A percentile compares a stretch with the other conserved stretches of the same genome.
phyloP scores from a whole-genome alignment of 2,329 filamentous ascomycete genomes.

The Cercospora sojina region DNA sequence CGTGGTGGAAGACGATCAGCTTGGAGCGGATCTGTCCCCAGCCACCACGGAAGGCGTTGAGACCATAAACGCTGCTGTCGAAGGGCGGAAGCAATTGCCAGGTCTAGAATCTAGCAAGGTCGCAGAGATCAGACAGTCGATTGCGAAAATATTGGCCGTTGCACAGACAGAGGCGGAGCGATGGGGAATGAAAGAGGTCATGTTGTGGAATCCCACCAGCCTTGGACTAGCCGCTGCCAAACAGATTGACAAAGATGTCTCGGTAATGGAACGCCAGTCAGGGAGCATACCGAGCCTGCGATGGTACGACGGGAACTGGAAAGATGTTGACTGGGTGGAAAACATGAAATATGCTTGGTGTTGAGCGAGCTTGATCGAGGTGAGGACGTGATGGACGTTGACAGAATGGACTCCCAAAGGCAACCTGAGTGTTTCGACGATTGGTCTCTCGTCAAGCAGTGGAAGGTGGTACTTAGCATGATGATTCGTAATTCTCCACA shows the following conservation, averaged over 20 bases:
- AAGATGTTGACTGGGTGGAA: slow-evolving; percentile 66
- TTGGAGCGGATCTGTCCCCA: slow-evolving; percentile 7
- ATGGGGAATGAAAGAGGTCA: slow-evolving; percentile 69
- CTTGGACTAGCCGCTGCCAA: slow-evolving; percentile 44
- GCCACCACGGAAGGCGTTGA: slow-evolving; percentile 26
- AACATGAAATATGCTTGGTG: slow-evolving; percentile 82
- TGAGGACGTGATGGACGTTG: not conserved
- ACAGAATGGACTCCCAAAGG: not conserved
- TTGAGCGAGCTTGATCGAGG: slow-evolving; percentile 39
- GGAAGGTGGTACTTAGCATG: slow-evolving; percentile 3
- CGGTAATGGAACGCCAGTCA: slow-evolving; percentile 58
- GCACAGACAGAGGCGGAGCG: slow-evolving; percentile 69
- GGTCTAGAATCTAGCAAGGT: slow-evolving; percentile 21
- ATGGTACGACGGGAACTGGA: slow-evolving; percentile 60
- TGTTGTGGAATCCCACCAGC: slow-evolving; percentile 79
- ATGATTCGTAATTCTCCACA: slow-evolving; percentile 5
- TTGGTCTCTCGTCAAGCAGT: not conserved
- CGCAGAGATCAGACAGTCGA: slow-evolving; percentile 45
- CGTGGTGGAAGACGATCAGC: slow-evolving; percentile 60
- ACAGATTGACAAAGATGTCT: slow-evolving; percentile 49
- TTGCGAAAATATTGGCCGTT: slow-evolving; percentile 63
- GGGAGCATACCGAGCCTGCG: slow-evolving; percentile 70
- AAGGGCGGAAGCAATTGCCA: slow-evolving; percentile 18
- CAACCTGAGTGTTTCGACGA: not conserved
- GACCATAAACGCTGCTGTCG: slow-evolving; percentile 17